Conservation (phyloP, 352 stramenopile genomes). For the Plasmopara halstedii region DNA sequence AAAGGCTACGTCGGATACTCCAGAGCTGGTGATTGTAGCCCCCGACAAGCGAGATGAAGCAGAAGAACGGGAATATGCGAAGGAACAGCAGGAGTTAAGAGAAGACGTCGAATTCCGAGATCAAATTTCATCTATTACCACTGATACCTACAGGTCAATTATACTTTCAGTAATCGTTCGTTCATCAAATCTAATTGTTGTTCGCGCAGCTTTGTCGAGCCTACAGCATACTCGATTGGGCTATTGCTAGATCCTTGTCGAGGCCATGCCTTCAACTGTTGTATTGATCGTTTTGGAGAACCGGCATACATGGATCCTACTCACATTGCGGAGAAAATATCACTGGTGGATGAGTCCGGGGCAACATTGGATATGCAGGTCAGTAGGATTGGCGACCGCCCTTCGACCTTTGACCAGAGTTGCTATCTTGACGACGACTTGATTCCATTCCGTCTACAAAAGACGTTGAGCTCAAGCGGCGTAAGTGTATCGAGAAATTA, state of each 20-base stretch:
- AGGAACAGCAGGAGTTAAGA: slow-evolving; percentile 35
- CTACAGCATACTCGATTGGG: slow-evolving; percentile 67
- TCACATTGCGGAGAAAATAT: slow-evolving; percentile 43
- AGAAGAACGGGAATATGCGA: slow-evolving; percentile 39
- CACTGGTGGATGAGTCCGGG: slow-evolving; percentile 61
- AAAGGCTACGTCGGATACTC: slow-evolving; percentile 2
- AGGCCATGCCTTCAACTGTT: slow-evolving; percentile 50
- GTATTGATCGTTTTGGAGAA: slow-evolving; percentile 71
- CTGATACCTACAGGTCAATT: slow-evolving; percentile 55
- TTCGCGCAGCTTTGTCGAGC: slow-evolving; percentile 29
- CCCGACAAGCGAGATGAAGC: slow-evolving; percentile 65
- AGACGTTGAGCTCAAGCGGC: slow-evolving; percentile 32
- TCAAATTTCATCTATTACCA: slow-evolving; percentile 40
- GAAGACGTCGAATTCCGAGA: slow-evolving; percentile 34
- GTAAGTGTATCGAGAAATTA: slow-evolving; percentile 46
- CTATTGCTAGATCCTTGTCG: slow-evolving; percentile 80
- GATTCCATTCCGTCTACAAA: slow-evolving; percentile 50
- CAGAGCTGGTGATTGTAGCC: slow-evolving; percentile 47
- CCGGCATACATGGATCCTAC: slow-evolving; percentile 33
- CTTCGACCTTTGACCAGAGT: slow-evolving; percentile 59
- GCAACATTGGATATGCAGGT: slow-evolving; percentile 41
- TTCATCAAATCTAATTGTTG: background rate
- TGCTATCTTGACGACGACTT: slow-evolving; percentile 57
- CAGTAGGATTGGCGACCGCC: slow-evolving; percentile 61
- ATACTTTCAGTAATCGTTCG: background rate